A percentile compares a stretch with the other conserved stretches of the same genome.
phyloP scores from a whole-genome alignment of 352 stramenopile genomes.

The Globisporangium mamillatum region DNA sequence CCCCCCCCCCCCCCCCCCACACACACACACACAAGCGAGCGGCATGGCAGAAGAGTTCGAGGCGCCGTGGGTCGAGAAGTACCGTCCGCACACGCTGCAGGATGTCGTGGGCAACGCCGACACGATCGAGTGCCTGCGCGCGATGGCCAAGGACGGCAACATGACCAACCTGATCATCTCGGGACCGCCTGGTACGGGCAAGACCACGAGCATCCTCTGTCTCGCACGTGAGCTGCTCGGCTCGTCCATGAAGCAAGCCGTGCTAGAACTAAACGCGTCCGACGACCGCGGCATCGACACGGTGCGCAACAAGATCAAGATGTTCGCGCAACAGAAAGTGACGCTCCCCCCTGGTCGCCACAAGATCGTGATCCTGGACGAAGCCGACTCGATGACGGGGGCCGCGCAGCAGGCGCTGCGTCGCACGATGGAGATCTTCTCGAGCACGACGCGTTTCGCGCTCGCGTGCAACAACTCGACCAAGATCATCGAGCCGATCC shows the following conservation, averaged over 20 bases:
- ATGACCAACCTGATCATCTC: constrained; percentile 99
- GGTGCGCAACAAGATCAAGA: constrained; percentile 98
- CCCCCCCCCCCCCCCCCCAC: neutral
- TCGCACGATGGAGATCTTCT: constrained; percentile 99
- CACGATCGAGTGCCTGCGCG: constrained; percentile 92
- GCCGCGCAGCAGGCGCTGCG: constrained; percentile 97
- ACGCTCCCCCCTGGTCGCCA: constrained; percentile 88
- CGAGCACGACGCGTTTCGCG: constrained; percentile 96
- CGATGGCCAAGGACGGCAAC: constrained; percentile 96
- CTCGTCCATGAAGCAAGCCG: constrained; percentile 78
- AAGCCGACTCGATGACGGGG: constrained; percentile 98
- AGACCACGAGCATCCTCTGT: constrained; percentile 93
- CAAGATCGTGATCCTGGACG: constrained; percentile 99
- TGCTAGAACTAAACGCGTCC: constrained; percentile 98
- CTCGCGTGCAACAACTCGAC: constrained; percentile 98
- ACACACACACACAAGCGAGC: neutral
- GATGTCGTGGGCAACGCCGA: constrained; percentile 99
- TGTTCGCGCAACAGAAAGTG: constrained; percentile 99
- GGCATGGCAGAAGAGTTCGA: constrained; percentile 80
- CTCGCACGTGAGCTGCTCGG: constrained; percentile 89
- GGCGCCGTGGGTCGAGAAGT: constrained; percentile 99
- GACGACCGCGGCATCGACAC: constrained; percentile 92
- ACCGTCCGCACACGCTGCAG: constrained; percentile 86
- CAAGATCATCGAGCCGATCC: constrained; percentile 99
- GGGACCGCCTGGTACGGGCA: constrained; percentile 91